phyloP scores from a whole-genome alignment of 331 rosid genomes.

The Spiraea crenata region DNA sequence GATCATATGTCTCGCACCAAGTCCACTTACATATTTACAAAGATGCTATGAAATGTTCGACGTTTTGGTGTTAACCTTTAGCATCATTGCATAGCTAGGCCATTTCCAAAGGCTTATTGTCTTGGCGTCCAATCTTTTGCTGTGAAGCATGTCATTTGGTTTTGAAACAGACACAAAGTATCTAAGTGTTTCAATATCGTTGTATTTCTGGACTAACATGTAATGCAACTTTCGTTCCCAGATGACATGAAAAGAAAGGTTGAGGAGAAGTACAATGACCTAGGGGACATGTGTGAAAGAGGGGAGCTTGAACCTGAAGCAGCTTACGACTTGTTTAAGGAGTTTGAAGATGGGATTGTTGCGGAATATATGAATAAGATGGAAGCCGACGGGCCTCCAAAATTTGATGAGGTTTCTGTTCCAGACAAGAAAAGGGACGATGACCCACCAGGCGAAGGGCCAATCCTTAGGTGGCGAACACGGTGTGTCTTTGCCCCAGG shows the following conservation, averaged over 20 bases:
- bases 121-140: background rate
- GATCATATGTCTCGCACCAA: background rate
- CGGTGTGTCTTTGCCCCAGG: constrained; percentile 93
- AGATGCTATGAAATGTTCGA: background rate
- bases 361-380: constrained; percentile 41
- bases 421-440: constrained; percentile 67
- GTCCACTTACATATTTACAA: background rate
- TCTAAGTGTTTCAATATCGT: background rate
- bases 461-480: constrained; percentile 85
- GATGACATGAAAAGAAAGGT: constrained; percentile 76
- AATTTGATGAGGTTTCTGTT: constrained; percentile 44
- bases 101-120: background rate
- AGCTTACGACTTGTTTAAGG: constrained; percentile 72
- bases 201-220: constrained; percentile 18
- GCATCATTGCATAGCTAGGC: background rate
- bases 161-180: background rate
- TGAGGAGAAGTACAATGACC: constrained; percentile 67
- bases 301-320: constrained; percentile 92
- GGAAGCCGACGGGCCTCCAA: constrained; percentile 60
- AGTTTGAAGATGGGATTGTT: constrained; percentile 78
- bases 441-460: constrained; percentile 94
- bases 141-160: background rate
- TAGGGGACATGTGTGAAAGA: constrained; percentile 92
- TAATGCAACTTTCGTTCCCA: constrained; percentile 17
- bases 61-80: background rate